Percentiles rank a stretch among this genome's conserved stretches.
Conservation (phyloP, 1,284 basidiomycete genomes). For the Malassezia dermatis region DNA sequence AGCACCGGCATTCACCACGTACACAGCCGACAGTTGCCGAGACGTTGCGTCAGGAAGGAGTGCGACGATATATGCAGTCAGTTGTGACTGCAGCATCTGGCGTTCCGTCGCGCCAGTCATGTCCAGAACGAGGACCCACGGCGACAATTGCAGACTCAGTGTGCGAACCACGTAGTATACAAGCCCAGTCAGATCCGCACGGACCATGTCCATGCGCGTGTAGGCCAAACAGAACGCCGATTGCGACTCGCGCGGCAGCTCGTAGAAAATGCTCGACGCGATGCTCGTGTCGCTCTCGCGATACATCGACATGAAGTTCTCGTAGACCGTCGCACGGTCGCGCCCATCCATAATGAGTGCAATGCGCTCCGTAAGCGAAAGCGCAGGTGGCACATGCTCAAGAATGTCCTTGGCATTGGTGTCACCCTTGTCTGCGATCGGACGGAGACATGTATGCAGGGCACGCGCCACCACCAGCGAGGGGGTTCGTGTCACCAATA, state of each 20-base stretch:
- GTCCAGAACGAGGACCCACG: not conserved
- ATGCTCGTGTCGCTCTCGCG: not conserved
- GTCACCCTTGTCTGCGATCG: not conserved
- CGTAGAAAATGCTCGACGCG: not conserved
- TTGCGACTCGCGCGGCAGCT: not conserved
- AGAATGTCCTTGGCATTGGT: not conserved
- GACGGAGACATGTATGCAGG: not conserved
- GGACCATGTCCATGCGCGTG: not conserved
- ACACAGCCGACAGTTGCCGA: not conserved
- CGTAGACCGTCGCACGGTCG: not conserved
- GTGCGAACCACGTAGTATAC: not conserved
- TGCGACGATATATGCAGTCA: not conserved
- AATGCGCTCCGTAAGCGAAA: not conserved
- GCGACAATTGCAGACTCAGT: not conserved
- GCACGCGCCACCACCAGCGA: not conserved
- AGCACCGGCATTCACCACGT: not conserved
- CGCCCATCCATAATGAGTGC: not conserved
- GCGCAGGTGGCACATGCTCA: not conserved
- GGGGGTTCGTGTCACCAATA: not conserved
- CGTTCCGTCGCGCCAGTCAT: conserved; percentile 3
- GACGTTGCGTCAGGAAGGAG: not conserved
- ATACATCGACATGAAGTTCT: not conserved
- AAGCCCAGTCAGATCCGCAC: not conserved
- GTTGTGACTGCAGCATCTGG: not conserved
- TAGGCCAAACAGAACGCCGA: not conserved